These are phyloP conservation scores for Microglena sp. DNA, from an alignment of 139 green algal genomes.

Conservation along the genomic window DNA sequence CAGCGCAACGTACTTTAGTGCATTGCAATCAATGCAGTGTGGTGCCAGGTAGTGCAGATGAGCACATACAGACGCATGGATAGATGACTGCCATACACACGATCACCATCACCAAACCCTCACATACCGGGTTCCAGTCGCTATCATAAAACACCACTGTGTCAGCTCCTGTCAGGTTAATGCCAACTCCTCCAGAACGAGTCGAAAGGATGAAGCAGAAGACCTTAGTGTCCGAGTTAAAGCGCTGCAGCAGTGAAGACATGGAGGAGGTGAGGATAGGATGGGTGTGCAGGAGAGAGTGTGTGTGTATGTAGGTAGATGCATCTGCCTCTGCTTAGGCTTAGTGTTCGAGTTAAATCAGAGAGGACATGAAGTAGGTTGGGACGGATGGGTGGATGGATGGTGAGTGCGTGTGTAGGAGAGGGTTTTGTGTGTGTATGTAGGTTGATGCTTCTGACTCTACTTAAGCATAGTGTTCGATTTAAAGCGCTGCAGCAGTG, in stretches of 20 bases:
- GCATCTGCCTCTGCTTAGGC: too few species aligned
- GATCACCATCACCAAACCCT: too few species aligned
- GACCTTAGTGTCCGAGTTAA: slow-evolving; percentile 45
- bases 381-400: too few species aligned
- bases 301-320: too few species aligned
- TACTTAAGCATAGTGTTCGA: slow-evolving; percentile 45
- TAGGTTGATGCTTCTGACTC: too few species aligned
- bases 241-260: slow-evolving; percentile 16
- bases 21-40: too few species aligned
- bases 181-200: slow-evolving; percentile 87
- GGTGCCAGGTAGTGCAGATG: background rate
- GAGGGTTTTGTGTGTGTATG: too few species aligned
- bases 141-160: slow-evolving; percentile 98
- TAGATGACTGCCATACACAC: too few species aligned
- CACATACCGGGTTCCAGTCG: slow-evolving; percentile 96
- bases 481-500: slow-evolving; percentile 30
- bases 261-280: background rate
- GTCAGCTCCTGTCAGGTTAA: slow-evolving; percentile 96
- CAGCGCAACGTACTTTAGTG: too few species aligned
- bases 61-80: slow-evolving; percentile 31
- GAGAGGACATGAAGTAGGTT: too few species aligned
- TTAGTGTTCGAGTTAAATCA: too few species aligned
- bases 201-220: slow-evolving; percentile 96
- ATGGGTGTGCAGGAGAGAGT: background rate
- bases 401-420: too few species aligned